These are phyloP conservation scores for Deinandra increscens DNA, from an alignment of 129 eudicot genomes.

Conservation along the genomic window DNA sequence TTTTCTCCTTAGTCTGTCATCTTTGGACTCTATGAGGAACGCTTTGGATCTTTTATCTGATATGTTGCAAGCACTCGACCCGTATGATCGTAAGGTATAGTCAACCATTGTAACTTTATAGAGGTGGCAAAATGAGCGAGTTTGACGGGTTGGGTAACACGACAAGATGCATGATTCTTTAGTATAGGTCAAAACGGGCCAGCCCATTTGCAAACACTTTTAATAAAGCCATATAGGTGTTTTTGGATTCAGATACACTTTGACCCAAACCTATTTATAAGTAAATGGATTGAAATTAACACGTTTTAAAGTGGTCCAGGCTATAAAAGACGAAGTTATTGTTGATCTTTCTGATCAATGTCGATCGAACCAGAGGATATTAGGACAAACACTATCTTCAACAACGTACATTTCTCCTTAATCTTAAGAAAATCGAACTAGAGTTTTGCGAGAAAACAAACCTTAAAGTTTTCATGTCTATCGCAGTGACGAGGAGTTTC, in stretches of 20 bases:
- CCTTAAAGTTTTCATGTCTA: neutral
- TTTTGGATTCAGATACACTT: neutral
- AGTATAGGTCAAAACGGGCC: neutral
- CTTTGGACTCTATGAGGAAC: constrained; percentile 68
- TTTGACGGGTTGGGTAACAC: neutral
- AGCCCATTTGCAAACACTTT: neutral
- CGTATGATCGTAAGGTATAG: constrained; percentile 64
- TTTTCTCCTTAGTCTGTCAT: constrained; percentile 49
- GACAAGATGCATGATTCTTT: neutral
- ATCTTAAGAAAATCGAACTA: neutral
- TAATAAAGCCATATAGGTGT: neutral
- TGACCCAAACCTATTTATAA: neutral
- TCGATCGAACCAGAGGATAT: constrained; percentile 83
- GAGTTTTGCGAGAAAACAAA: neutral
- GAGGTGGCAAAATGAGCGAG: neutral
- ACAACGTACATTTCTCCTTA: constrained; percentile 40
- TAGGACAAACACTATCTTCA: constrained; percentile 65
- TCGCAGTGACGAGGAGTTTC: constrained; percentile 86
- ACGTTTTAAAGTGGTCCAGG: constrained; percentile 35
- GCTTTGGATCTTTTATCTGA: constrained; percentile 70
- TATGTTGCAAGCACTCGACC: constrained; percentile 83
- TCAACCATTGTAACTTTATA: neutral
- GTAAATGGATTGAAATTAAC: neutral
- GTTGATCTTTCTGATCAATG: constrained; percentile 82
- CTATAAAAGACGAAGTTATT: constrained; percentile 78